Evolutionary conservation across 140 eudicot species (phyloP).

Genomic region (Cichorium intybus): DNA sequence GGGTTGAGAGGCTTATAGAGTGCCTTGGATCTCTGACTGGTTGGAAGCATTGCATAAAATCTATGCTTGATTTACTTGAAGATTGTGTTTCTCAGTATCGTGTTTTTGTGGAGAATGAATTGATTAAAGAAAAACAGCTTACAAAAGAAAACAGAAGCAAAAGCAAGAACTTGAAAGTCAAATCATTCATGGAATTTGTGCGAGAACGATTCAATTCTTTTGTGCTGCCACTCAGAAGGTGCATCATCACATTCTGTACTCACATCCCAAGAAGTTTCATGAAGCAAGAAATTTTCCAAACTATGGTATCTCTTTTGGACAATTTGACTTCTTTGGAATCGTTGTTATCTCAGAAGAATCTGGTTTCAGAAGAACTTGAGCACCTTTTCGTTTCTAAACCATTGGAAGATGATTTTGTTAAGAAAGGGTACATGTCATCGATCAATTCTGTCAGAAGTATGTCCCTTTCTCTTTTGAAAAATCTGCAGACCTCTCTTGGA

Average conservation of each 20-base stretch:
- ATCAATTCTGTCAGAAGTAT: constrained; percentile 17
- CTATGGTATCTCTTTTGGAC: constrained; percentile 17
- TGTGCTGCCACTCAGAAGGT: constrained; percentile 37
- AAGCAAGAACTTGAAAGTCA: constrained; percentile 3
- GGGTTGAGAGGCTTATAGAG: constrained; percentile 47
- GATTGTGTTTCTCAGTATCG: constrained; percentile 38
- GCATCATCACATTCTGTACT: constrained; percentile 42
- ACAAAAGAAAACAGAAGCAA: neutral
- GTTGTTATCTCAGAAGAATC: constrained; percentile 35
- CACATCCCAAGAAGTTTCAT: constrained; percentile 50
- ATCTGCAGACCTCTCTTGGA: constrained; percentile 38
- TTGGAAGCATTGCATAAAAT: constrained; percentile 48
- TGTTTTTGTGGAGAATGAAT: constrained; percentile 27
- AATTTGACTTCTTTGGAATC: constrained; percentile 35
- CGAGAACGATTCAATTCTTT: constrained; percentile 34
- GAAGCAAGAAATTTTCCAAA: constrained; percentile 17
- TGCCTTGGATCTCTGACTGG: constrained; percentile 50
- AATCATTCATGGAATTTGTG: constrained; percentile 40
- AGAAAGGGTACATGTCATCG: neutral
- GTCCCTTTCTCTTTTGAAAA: constrained; percentile 30
- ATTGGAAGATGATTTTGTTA: constrained; percentile 2
- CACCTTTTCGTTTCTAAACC: constrained; percentile 21
- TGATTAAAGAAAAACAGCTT: neutral
- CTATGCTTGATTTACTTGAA: constrained; percentile 58
- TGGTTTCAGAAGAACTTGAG: constrained; percentile 40